Conservation (phyloP, 495 filamentous ascomycete genomes). For the Penicillium taxi region DNA sequence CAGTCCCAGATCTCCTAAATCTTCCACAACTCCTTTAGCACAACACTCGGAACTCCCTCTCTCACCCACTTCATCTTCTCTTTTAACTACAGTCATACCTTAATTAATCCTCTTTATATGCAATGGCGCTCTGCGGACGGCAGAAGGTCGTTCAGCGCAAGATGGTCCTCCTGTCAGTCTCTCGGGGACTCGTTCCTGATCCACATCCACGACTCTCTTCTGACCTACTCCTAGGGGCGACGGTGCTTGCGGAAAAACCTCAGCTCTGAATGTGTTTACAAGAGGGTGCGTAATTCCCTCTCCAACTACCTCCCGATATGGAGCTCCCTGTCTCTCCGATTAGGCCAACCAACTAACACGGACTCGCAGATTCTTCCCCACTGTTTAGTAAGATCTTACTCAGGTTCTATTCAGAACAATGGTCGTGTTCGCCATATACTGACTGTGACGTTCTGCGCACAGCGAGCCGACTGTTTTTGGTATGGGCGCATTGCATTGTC, state of each 20-base stretch:
- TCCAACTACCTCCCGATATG: slow-evolving; percentile 6
- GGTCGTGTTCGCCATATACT: too few species aligned
- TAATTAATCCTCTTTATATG: too few species aligned
- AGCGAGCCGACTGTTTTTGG: slow-evolving; percentile 94
- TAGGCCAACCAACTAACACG: slow-evolving; percentile 18
- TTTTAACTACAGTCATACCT: too few species aligned
- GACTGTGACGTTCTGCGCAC: slow-evolving; percentile 14
- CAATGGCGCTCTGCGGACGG: slow-evolving; percentile 50
- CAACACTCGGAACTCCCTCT: slow-evolving; percentile 1
- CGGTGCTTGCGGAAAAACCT: slow-evolving; percentile 97
- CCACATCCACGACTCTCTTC: too few species aligned
- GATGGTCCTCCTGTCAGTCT: slow-evolving; percentile 86
- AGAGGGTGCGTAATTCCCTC: slow-evolving; percentile 60
- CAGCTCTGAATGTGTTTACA: slow-evolving; percentile 94
- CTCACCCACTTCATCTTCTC: not conserved
- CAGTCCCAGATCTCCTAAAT: not conserved
- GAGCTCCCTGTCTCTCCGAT: slow-evolving; percentile 3
- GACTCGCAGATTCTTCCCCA: slow-evolving; percentile 76
- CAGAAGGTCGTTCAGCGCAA: slow-evolving; percentile 88
- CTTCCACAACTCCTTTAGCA: slow-evolving; percentile 9
- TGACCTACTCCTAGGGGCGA: slow-evolving; percentile 88
- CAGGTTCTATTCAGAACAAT: not conserved
- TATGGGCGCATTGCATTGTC: slow-evolving; percentile 29
- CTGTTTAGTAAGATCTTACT: slow-evolving; percentile 68
- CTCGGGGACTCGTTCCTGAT: not conserved